These are phyloP conservation scores for Aspergillus ruber DNA, from an alignment of 2,329 filamentous ascomycete genomes.

Conservation along the genomic window DNA sequence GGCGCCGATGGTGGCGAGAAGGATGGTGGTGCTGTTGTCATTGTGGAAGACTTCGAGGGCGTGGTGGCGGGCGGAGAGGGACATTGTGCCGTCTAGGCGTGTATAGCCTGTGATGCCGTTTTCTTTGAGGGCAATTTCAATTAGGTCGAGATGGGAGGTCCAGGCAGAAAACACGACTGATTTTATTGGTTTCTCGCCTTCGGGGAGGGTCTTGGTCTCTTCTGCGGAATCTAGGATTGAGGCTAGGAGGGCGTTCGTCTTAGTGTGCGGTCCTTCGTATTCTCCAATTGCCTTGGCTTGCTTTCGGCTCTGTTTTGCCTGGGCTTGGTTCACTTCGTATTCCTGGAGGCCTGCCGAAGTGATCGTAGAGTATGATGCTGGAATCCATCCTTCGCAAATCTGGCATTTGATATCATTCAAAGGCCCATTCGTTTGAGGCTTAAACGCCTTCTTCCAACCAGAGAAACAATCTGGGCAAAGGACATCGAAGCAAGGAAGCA, in stretches of 20 bases:
- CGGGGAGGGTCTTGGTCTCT: constrained; percentile 43
- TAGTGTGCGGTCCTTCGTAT: constrained; percentile 85
- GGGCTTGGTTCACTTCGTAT: constrained; percentile 51
- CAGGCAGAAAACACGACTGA: constrained; percentile 95
- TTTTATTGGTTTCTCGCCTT: constrained; percentile 66
- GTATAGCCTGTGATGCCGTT: constrained; percentile 51
- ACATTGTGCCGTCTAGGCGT: constrained; percentile 89
- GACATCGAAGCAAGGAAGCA: constrained; percentile 83
- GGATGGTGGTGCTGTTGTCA: constrained; percentile 64
- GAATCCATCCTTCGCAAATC: constrained; percentile 60
- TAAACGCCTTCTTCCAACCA: constrained; percentile 51
- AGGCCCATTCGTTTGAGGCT: constrained; percentile 38
- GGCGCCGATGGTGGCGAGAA: constrained; percentile 86
- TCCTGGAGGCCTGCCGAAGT: constrained; percentile 51
- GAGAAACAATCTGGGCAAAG: constrained; percentile 70
- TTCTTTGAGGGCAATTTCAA: constrained; percentile 69
- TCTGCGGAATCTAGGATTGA: constrained; percentile 61
- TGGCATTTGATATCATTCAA: constrained; percentile 53
- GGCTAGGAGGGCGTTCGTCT: constrained; percentile 75
- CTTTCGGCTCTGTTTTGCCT: constrained; percentile 46
- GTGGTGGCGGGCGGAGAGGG: constrained; percentile 62
- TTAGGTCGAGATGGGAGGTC: constrained; percentile 90
- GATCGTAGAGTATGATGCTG: constrained; percentile 61
- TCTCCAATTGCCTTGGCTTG: constrained; percentile 55
- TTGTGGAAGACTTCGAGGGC: constrained; percentile 74